These are phyloP conservation scores for Entomortierella parvispora DNA, from an alignment of 192 early-diverging fungal genomes.

Conservation along the genomic window DNA sequence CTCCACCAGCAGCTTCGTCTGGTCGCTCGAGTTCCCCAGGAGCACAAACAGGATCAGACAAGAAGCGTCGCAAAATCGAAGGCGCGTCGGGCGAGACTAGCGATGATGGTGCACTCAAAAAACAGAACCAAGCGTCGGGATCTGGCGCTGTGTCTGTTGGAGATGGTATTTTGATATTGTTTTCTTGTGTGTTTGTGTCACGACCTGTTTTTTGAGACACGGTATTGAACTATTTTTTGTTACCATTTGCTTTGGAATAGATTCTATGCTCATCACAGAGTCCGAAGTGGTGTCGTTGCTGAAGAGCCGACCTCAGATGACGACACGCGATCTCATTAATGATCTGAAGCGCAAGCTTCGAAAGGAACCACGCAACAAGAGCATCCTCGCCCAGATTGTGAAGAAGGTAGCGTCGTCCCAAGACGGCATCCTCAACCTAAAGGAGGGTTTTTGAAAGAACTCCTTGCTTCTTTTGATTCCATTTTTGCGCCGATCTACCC, in stretches of 20 bases:
- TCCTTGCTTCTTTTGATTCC: neutral
- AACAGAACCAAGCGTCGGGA: conserved; percentile 25
- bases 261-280: conserved; percentile 68
- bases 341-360: conserved; percentile 71
- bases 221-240: neutral
- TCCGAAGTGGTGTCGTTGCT: conserved; percentile 72
- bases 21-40: conserved; percentile 7
- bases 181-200: neutral
- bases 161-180: conserved; percentile 19
- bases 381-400: conserved; percentile 55
- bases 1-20: conserved; percentile 14
- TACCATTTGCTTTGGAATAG: neutral
- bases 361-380: conserved; percentile 57
- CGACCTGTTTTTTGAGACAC: neutral
- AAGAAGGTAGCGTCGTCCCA: conserved; percentile 54
- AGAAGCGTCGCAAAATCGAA: conserved; percentile 24
- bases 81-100: conserved; percentile 10
- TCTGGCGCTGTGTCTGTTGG: neutral
- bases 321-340: conserved; percentile 72
- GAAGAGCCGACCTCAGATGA: conserved; percentile 61
- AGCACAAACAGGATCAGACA: conserved; percentile 5
- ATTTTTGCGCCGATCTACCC: neutral
- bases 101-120: conserved; percentile 25
- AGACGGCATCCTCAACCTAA: conserved; percentile 30
- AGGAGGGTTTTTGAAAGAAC: conserved; percentile 11